Evolutionary conservation across 2,329 filamentous ascomycete species (phyloP).

Genomic region (Calonectria fujianensis): DNA sequence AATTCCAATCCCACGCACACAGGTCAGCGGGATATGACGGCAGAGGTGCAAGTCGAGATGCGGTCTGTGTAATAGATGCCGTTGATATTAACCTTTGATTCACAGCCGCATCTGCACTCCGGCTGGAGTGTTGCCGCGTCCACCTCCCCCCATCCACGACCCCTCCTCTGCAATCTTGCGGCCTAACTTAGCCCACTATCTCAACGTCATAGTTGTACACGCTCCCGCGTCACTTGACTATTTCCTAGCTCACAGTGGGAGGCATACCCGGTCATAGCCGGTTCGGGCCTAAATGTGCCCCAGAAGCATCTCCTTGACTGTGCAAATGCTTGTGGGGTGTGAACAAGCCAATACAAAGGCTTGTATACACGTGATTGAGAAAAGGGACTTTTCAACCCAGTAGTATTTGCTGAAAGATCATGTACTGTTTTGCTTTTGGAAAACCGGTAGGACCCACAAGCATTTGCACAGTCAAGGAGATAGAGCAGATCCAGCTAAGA

Average conservation of each 20-base stretch:
- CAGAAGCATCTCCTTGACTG: too few relatives aligned
- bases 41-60: conserved; percentile 6
- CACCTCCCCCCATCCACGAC: background rate
- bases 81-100: conserved; percentile 16
- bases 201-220: background rate
- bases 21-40: conserved; percentile 21
- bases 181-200: background rate
- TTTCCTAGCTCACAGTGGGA: too few relatives aligned
- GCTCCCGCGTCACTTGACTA: conserved; percentile 9
- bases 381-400: too few relatives aligned
- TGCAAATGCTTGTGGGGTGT: too few relatives aligned
- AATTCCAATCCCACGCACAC: background rate
- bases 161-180: conserved; percentile 6
- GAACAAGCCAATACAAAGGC: too few relatives aligned
- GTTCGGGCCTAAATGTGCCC: background rate
- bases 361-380: too few relatives aligned
- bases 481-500: background rate
- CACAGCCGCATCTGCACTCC: conserved; percentile 1
- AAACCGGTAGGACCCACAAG: too few relatives aligned
- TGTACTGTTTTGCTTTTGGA: too few relatives aligned
- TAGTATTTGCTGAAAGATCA: too few relatives aligned
- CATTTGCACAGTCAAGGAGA: too few relatives aligned
- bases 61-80: conserved; percentile 12
- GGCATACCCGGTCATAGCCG: background rate
- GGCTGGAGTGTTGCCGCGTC: background rate